These are phyloP conservation scores for Candida awuae DNA, from an alignment of 805 yeast genomes.

Conservation along the genomic window DNA sequence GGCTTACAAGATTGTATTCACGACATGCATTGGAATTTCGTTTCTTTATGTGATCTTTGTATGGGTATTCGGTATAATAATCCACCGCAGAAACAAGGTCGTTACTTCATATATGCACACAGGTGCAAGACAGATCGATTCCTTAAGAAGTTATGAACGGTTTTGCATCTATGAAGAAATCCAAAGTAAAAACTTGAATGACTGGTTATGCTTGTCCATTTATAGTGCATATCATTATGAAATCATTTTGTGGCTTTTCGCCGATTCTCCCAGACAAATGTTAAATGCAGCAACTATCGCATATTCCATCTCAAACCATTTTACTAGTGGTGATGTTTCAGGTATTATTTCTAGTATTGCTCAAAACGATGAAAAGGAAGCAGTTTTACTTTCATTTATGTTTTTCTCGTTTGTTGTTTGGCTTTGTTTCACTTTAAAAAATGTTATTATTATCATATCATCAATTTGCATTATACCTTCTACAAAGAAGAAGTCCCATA, in stretches of 20 bases:
- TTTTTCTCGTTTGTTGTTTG: conserved; percentile 66
- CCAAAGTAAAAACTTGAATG: conserved; percentile 55
- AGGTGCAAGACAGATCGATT: conserved; percentile 51
- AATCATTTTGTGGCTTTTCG: conserved; percentile 50
- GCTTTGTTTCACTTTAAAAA: conserved; percentile 45
- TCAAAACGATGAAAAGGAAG: conserved; percentile 51
- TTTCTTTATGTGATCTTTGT: conserved; percentile 51
- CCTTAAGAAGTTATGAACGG: conserved; percentile 50
- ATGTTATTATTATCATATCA: conserved; percentile 17
- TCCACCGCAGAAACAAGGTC: conserved; percentile 54
- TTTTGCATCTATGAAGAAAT: conserved; percentile 69
- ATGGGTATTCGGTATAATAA: conserved; percentile 46
- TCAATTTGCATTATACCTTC: conserved; percentile 17
- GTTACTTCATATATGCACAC: conserved; percentile 62
- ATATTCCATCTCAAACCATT: conserved; percentile 39
- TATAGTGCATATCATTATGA: conserved; percentile 60
- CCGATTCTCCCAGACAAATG: conserved; percentile 84
- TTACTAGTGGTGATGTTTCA: conserved; percentile 33
- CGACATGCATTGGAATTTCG: conserved; percentile 70
- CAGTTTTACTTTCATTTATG: conserved; percentile 71
- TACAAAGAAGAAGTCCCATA: conserved; percentile 6
- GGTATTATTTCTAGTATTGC: conserved; percentile 50
- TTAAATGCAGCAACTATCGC: conserved; percentile 68
- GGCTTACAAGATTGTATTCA: conserved; percentile 27
- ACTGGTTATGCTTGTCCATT: conserved; percentile 58